Evolutionary conservation across 805 yeast species (phyloP).

Genomic region (Saccharomycopsis fibuligera): DNA sequence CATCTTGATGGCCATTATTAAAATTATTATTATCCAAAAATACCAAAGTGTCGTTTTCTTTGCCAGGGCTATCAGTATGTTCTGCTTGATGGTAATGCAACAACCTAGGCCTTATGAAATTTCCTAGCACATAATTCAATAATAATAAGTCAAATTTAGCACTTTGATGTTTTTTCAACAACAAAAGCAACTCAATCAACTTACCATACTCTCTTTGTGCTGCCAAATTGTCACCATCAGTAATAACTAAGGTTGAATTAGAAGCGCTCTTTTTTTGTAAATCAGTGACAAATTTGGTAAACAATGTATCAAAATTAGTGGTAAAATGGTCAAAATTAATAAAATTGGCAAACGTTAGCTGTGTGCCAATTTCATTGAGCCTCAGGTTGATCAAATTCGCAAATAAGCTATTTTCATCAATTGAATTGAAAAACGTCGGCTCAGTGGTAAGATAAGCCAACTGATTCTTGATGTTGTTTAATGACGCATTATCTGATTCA

Average conservation of each 20-base stretch:
- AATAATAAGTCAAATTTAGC: not conserved
- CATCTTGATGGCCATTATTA: not conserved
- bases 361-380: not conserved
- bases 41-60: too few relatives aligned
- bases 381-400: not conserved
- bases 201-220: not conserved
- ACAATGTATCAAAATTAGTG: not conserved
- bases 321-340: not conserved
- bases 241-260: too few relatives aligned
- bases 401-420: slow-evolving; percentile 1
- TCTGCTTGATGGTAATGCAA: too few relatives aligned
- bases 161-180: not conserved
- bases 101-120: too few relatives aligned
- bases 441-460: slow-evolving; percentile 19
- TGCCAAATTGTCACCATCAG: too few relatives aligned
- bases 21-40: not conserved
- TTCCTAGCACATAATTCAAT: not conserved
- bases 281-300: not conserved
- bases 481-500: slow-evolving; percentile 1
- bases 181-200: not conserved
- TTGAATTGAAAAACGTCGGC: slow-evolving; percentile 4
- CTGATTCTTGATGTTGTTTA: slow-evolving; percentile 18
- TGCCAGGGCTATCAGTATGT: too few relatives aligned
- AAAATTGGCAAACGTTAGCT: not conserved
- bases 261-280: too few relatives aligned